Conservation (phyloP, 1,284 basidiomycete genomes). For the Ceratobasidium sp. region DNA sequence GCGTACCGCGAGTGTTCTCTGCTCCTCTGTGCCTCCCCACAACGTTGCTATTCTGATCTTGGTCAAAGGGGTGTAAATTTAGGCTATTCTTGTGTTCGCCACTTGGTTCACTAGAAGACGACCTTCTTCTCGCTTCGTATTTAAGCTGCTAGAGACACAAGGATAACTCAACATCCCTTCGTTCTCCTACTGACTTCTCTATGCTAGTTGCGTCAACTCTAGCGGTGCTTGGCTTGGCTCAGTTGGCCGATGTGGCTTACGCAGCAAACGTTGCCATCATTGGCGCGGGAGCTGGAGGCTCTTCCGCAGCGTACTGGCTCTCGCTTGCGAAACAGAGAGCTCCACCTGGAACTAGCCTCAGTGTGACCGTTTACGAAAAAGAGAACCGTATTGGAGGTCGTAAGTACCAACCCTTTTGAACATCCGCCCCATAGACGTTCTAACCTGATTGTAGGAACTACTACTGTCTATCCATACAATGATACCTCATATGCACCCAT, state of each 20-base stretch:
- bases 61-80: background rate
- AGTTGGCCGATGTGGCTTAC: constrained; percentile 17
- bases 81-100: background rate
- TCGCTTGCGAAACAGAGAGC: constrained; percentile 78
- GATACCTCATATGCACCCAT: constrained; percentile 73
- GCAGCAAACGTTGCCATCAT: constrained; percentile 74
- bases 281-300: constrained; percentile 59
- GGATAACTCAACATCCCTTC: background rate
- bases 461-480: constrained; percentile 80
- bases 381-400: constrained; percentile 83
- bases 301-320: constrained; percentile 85
- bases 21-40: background rate
- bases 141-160: background rate
- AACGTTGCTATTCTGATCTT: background rate
- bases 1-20: background rate
- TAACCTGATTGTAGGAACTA: constrained; percentile 68
- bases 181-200: background rate
- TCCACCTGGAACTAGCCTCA: constrained; percentile 66
- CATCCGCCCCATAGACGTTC: background rate
- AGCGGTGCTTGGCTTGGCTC: constrained; percentile 8
- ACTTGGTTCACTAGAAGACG: background rate
- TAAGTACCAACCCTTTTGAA: constrained; percentile 62
- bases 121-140: background rate
- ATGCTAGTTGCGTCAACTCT: constrained; percentile 16
- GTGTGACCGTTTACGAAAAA: constrained; percentile 87